phyloP scores from a whole-genome alignment of 78 protist genomes.

The Dictyostelium firmibasis region DNA sequence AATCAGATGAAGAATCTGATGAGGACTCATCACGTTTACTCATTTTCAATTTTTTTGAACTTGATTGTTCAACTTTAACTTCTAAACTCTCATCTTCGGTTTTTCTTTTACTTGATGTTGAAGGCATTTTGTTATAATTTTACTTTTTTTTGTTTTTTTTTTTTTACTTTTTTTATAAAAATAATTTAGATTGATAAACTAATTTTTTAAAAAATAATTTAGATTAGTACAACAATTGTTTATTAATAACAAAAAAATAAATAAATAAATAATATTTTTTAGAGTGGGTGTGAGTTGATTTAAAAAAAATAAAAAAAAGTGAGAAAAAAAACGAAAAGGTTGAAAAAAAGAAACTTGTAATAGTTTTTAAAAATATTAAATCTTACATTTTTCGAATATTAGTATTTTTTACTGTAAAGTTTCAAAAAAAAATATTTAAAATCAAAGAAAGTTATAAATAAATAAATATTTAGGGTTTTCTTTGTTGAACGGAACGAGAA shows the following conservation, averaged over 20 bases:
- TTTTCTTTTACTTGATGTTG: conserved; percentile 28
- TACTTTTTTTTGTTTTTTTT: not conserved
- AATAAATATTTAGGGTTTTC: not conserved
- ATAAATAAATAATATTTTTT: too few species aligned
- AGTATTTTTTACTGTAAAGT: not conserved
- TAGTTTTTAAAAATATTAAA: too few species aligned
- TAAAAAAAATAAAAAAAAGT: not conserved
- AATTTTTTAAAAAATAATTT: not conserved
- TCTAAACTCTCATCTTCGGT: conserved; percentile 26
- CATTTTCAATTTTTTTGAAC: conserved; percentile 4
- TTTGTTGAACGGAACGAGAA: not conserved
- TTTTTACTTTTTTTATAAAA: not conserved
- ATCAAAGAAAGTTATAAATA: not conserved
- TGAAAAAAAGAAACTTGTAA: not conserved
- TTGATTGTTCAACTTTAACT: conserved; percentile 4
- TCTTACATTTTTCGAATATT: not conserved
- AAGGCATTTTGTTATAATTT: too few species aligned
- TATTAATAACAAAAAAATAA: too few species aligned
- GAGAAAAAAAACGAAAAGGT: not conserved
- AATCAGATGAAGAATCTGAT: not conserved
- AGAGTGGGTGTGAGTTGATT: not conserved
- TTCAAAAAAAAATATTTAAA: not conserved
- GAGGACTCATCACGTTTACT: not conserved
- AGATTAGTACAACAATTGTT: not conserved
- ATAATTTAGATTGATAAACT: not conserved